phyloP scores from a whole-genome alignment of 2,329 filamentous ascomycete genomes.

The Scedosporium dehoogii region DNA sequence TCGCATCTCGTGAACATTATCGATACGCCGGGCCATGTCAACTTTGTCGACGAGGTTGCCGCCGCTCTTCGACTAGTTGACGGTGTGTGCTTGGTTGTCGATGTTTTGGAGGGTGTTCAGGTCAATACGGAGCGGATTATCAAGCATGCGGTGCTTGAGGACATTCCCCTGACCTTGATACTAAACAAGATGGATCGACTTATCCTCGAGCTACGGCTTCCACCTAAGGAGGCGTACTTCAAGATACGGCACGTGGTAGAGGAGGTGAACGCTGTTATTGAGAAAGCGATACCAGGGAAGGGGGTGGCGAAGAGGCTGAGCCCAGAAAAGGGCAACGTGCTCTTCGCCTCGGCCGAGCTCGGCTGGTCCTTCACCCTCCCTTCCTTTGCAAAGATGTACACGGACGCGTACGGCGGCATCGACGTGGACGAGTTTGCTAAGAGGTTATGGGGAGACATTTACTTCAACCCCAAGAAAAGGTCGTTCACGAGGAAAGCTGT shows the following conservation, averaged over 20 bases:
- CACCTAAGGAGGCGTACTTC: constrained; percentile 93
- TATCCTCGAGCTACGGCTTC: constrained; percentile 87
- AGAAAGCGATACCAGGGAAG: constrained; percentile 71
- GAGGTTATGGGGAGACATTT: constrained; percentile 92
- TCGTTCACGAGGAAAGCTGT: constrained; percentile 83
- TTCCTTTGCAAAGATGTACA: constrained; percentile 95
- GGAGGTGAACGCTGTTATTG: constrained; percentile 93
- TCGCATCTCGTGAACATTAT: constrained; percentile 92
- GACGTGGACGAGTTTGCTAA: constrained; percentile 74
- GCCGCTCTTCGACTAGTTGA: constrained; percentile 79
- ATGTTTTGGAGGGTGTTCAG: constrained; percentile 98
- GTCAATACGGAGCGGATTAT: constrained; percentile 96
- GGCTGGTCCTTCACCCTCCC: constrained; percentile 93
- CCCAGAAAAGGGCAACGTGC: constrained; percentile 96
- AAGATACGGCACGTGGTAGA: constrained; percentile 98
- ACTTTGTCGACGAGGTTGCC: constrained; percentile 96
- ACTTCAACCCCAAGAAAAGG: constrained; percentile 83
- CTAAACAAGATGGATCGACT: constrained; percentile 97
- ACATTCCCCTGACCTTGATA: constrained; percentile 78
- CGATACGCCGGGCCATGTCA: constrained; percentile 94
- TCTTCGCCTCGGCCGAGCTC: constrained; percentile 88
- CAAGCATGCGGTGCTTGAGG: constrained; percentile 85
- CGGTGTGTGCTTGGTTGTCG: constrained; percentile 85
- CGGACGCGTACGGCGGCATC: constrained; percentile 74
- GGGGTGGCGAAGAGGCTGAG: constrained; percentile 75